Percentiles rank a stretch among this genome's conserved stretches.
phyloP scores from a whole-genome alignment of 1,139 yeast species.

The Hyphopichia fennica region DNA sequence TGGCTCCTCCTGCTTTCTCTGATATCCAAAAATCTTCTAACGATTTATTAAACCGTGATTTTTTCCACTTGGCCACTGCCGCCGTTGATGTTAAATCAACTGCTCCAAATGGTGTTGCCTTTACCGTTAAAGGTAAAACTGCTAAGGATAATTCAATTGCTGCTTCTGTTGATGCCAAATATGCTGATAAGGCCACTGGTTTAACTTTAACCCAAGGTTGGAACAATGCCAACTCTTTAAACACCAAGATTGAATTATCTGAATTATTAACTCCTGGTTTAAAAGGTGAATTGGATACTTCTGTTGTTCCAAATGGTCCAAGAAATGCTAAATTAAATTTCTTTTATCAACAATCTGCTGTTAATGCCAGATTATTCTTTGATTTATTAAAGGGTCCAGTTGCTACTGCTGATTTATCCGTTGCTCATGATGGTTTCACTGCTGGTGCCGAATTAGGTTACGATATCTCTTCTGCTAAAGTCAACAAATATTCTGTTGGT shows the following conservation, averaged over 20 bases:
- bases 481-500: slow-evolving; percentile 93
- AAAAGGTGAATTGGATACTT: slow-evolving; percentile 88
- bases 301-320: slow-evolving; percentile 83
- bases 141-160: slow-evolving; percentile 80
- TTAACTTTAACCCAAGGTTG: slow-evolving; percentile 95
- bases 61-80: slow-evolving; percentile 88
- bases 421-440: slow-evolving; percentile 95
- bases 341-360: slow-evolving; percentile 89
- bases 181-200: slow-evolving; percentile 91
- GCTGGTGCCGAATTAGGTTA: slow-evolving; percentile 98
- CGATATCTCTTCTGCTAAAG: slow-evolving; percentile 89
- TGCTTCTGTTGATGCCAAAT: slow-evolving; percentile 90
- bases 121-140: slow-evolving; percentile 93
- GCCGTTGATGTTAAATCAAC: slow-evolving; percentile 86
- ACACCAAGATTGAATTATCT: slow-evolving; percentile 89
- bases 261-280: slow-evolving; percentile 95
- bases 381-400: slow-evolving; percentile 95
- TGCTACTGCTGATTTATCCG: slow-evolving; percentile 91
- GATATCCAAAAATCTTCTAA: slow-evolving; percentile 89
- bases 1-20: slow-evolving; percentile 75
- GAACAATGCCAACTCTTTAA: slow-evolving; percentile 90
- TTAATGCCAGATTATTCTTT: slow-evolving; percentile 93
- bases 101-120: slow-evolving; percentile 96
- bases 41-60: slow-evolving; percentile 87
- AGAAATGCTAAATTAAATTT: slow-evolving; percentile 90